Percentiles rank a stretch among this genome's conserved stretches.
Evolutionary conservation across 2,329 filamentous ascomycete species (phyloP).

Genomic region (Diaporthe caulivora): DNA sequence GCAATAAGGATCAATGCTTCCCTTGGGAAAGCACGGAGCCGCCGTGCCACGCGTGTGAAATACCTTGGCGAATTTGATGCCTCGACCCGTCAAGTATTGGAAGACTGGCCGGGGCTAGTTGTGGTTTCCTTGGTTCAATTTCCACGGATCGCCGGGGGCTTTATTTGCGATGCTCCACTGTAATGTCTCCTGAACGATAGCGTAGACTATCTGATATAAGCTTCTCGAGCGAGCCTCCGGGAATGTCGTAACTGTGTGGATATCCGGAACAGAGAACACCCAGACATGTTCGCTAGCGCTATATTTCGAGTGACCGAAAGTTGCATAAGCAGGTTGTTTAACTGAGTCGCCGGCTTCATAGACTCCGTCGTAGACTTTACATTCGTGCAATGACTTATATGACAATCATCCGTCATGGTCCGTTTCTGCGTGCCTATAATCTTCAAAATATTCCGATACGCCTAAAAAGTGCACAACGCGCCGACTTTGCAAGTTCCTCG

Average conservation of each 20-base stretch:
- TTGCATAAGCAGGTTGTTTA: background rate
- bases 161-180: slow-evolving; percentile 25
- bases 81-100: too few species aligned
- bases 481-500: slow-evolving; percentile 7
- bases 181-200: background rate
- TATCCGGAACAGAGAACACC: background rate
- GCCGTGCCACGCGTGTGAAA: background rate
- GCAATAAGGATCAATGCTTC: too few species aligned
- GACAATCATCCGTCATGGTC: background rate
- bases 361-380: background rate
- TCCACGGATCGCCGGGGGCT: slow-evolving; percentile 7
- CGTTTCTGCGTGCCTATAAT: background rate
- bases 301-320: background rate
- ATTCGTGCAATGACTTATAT: slow-evolving; percentile 8
- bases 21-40: background rate
- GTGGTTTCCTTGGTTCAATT: slow-evolving; percentile 3
- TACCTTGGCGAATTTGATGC: background rate
- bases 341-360: background rate
- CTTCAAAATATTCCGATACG: background rate
- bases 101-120: background rate
- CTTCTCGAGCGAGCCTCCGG: background rate
- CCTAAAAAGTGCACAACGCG: slow-evolving; percentile 10
- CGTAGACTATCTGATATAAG: background rate
- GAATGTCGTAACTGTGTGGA: background rate
- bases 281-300: background rate